These are phyloP conservation scores for Chloropicon primus DNA, from an alignment of 139 green algal genomes.

Conservation along the genomic window DNA sequence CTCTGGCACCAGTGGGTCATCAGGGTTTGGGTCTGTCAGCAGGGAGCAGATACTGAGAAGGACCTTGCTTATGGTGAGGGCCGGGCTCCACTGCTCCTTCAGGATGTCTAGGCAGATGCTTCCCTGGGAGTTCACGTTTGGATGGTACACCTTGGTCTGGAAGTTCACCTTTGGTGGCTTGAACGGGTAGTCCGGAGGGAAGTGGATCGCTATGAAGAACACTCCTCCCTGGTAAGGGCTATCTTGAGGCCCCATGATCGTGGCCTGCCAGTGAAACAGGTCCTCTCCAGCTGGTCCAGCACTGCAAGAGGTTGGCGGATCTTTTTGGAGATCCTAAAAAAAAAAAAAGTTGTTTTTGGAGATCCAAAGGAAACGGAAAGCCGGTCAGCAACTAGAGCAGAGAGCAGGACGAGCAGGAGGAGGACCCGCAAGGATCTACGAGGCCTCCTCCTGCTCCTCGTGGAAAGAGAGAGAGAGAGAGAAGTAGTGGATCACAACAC, in stretches of 20 bases:
- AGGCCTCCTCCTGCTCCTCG: no score
- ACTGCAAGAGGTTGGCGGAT: constrained; percentile 80
- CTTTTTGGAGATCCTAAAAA: constrained; percentile 76
- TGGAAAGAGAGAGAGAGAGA: no score
- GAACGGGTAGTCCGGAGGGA: constrained; percentile 92
- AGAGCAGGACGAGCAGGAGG: no score
- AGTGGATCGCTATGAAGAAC: constrained; percentile 94
- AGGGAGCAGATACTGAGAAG: constrained; percentile 93
- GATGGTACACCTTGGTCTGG: constrained; percentile 96
- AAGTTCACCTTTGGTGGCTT: constrained; percentile 88
- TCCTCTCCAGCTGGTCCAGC: constrained; percentile 40
- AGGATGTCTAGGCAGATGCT: constrained; percentile 95
- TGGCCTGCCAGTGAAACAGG: constrained; percentile 32
- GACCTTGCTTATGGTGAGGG: constrained; percentile 91
- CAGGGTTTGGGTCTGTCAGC: constrained; percentile 96
- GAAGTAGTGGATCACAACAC: no score
- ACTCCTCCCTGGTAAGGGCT: constrained; percentile 84
- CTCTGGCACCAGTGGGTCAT: constrained; percentile 94
- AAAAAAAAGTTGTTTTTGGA: background rate
- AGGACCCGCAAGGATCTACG: no score
- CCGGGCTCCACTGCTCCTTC: constrained; percentile 97
- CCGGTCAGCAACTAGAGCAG: constrained; percentile 1
- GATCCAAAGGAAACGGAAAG: background rate
- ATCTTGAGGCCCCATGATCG: constrained; percentile 72
- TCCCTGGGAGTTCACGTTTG: constrained; percentile 94